phyloP scores from a whole-genome alignment of 1,284 basidiomycete species.

The Rhizoctonia solani region DNA sequence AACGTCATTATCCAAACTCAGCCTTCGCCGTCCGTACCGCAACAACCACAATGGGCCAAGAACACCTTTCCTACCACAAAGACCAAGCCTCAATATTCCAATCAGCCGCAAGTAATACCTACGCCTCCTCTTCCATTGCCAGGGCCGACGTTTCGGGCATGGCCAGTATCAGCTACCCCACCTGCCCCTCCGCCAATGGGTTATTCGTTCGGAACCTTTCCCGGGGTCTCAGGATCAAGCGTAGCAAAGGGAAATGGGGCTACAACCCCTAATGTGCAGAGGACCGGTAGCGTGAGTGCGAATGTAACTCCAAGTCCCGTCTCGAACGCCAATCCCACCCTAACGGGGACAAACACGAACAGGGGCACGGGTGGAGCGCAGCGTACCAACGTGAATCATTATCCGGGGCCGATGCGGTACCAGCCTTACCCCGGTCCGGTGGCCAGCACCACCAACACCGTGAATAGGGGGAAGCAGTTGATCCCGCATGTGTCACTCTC shows the following conservation, averaged over 20 bases:
- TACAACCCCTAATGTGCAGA: not conserved
- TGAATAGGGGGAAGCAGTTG: slow-evolving; percentile 8
- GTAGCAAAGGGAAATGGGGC: slow-evolving; percentile 3
- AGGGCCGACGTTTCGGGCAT: slow-evolving; percentile 29
- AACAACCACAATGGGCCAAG: slow-evolving; percentile 9
- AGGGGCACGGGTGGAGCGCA: slow-evolving; percentile 18
- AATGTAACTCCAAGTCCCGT: not conserved
- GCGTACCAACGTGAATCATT: slow-evolving; percentile 16
- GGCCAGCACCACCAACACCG: not conserved
- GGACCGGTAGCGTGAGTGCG: not conserved
- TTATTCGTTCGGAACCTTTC: slow-evolving; percentile 18
- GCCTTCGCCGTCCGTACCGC: not conserved
- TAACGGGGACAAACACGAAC: not conserved
- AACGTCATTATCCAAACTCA: slow-evolving; percentile 27
- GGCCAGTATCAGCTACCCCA: slow-evolving; percentile 4
- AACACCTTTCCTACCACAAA: not conserved
- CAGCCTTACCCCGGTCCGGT: slow-evolving; percentile 22
- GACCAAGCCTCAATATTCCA: not conserved
- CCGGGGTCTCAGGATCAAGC: slow-evolving; percentile 11
- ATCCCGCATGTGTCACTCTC: not conserved
- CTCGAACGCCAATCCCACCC: not conserved
- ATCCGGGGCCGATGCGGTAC: slow-evolving; percentile 27
- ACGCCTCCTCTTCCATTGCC: slow-evolving; percentile 23
- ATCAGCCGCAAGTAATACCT: not conserved
- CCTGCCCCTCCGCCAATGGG: slow-evolving; percentile 8